Conservation (phyloP, 108 stramenopile species). For the Schizochytrium sp. region DNA sequence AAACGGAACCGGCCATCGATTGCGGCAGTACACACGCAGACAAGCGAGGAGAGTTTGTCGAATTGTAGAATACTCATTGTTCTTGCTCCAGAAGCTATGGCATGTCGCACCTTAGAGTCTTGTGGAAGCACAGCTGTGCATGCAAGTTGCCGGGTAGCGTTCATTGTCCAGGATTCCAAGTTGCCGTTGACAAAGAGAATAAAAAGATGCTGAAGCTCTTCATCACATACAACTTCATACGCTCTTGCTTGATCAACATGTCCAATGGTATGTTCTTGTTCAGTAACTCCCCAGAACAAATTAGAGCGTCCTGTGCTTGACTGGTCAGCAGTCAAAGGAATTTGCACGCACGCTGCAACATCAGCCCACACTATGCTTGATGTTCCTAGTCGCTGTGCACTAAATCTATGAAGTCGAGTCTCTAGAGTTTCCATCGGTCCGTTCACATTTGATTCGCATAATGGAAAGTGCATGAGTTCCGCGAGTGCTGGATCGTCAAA, state of each 20-base stretch:
- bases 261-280: background rate
- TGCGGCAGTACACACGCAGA: background rate
- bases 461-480: conserved; percentile 8
- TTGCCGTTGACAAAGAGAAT: background rate
- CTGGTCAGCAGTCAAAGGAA: background rate
- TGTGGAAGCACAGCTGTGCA: background rate
- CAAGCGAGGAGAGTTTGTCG: background rate
- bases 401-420: background rate
- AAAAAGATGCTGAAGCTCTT: background rate
- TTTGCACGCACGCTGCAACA: background rate
- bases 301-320: background rate
- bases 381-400: background rate
- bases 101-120: background rate
- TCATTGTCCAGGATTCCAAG: background rate
- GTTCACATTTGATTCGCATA: background rate
- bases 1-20: background rate
- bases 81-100: background rate
- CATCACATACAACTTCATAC: conserved; percentile 12
- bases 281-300: background rate
- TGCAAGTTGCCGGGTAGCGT: background rate
- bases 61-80: conserved; percentile 8
- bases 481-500: background rate
- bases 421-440: background rate
- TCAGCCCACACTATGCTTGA: conserved; percentile 1
- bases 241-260: background rate